Evolutionary conservation across 164 flowering plant genomes (phyloP).

Genomic region (Kingdonia uniflora): DNA sequence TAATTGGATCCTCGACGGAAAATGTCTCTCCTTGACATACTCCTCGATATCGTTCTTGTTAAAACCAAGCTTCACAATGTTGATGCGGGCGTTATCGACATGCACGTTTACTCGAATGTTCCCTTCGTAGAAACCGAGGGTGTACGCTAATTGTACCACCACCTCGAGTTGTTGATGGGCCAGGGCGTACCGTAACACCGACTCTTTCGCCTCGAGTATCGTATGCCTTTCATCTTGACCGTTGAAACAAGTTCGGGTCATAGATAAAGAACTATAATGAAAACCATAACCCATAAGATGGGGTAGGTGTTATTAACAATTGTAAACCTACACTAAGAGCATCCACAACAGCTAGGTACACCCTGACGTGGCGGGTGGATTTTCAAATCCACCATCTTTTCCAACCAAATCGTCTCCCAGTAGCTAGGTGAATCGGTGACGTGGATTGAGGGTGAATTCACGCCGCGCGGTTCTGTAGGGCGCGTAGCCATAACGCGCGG

Average conservation of each 20-base stretch:
- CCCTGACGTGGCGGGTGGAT: too few species aligned
- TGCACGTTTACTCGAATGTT: conserved; percentile 53
- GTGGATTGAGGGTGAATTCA: too few species aligned
- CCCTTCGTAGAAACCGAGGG: conserved; percentile 30
- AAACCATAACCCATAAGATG: conserved; percentile 49
- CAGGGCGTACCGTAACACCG: conserved; percentile 53
- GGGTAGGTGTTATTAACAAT: conserved; percentile 6
- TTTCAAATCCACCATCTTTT: too few species aligned
- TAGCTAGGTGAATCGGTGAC: too few species aligned
- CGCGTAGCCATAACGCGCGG: too few species aligned
- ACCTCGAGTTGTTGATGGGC: conserved; percentile 86
- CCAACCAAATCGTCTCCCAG: too few species aligned
- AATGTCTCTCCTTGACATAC: conserved; percentile 42
- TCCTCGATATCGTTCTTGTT: conserved; percentile 23
- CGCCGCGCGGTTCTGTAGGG: too few species aligned
- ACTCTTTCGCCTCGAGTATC: conserved; percentile 40
- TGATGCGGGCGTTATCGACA: conserved; percentile 68
- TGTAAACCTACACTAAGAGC: conserved; percentile 38
- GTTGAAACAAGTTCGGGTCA: conserved; percentile 25
- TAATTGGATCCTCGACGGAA: conserved; percentile 49
- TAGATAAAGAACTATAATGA: conserved; percentile 48
- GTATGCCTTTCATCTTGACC: conserved; percentile 12
- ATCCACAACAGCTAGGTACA: too few species aligned
- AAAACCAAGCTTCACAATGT: conserved; percentile 54
- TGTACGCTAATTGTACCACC: conserved; percentile 61